Conservation (phyloP, 2,329 filamentous ascomycete genomes). For the Diaporthe citri region DNA sequence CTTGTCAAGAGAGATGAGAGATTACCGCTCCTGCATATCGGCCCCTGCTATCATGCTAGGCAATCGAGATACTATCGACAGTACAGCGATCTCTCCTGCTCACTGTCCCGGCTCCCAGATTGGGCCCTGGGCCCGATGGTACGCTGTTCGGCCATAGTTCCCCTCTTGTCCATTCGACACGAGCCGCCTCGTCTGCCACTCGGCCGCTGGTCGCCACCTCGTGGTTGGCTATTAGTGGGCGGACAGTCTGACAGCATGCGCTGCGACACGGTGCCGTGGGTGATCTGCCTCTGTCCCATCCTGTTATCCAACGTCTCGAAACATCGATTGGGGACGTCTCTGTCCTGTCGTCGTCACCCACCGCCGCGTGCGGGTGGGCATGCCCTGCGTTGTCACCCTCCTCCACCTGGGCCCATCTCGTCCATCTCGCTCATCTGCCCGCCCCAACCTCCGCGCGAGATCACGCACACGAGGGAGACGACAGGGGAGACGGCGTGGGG, state of each 20-base stretch:
- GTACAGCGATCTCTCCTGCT: constrained; percentile 35
- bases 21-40: constrained; percentile 36
- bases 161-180: constrained; percentile 31
- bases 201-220: constrained; percentile 25
- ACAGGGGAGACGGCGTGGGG: constrained; percentile 1
- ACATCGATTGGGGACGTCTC: not conserved
- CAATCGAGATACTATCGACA: constrained; percentile 38
- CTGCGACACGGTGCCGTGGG: constrained; percentile 24
- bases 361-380: not conserved
- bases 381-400: constrained; percentile 13
- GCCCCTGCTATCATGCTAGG: constrained; percentile 33
- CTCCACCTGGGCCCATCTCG: constrained; percentile 23
- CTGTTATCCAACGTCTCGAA: constrained; percentile 16
- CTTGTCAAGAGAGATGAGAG: constrained; percentile 41
- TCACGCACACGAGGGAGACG: constrained; percentile 2
- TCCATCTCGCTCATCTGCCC: not conserved
- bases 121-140: constrained; percentile 24
- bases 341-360: constrained; percentile 24
- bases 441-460: constrained; percentile 10
- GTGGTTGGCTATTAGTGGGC: constrained; percentile 17
- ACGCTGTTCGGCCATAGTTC: constrained; percentile 26
- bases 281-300: constrained; percentile 9
- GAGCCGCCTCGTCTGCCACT: constrained; percentile 28
- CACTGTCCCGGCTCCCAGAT: constrained; percentile 31
- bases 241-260: constrained; percentile 21